Conservation (phyloP, 163 green algal species). For the Scenedesmus sp. region DNA sequence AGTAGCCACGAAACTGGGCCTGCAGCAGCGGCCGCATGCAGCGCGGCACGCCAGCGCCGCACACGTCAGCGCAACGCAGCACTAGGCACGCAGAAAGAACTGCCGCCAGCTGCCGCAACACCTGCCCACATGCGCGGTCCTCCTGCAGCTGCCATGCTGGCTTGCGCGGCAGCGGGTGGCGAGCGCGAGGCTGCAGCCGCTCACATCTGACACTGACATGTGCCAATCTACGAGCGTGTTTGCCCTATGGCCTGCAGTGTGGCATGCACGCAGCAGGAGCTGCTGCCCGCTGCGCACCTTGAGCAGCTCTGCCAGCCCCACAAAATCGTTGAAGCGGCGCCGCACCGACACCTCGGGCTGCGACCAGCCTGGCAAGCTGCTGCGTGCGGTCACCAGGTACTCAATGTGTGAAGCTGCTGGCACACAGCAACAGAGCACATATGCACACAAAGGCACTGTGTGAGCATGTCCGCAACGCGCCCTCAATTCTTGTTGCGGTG, state of each 20-base stretch:
- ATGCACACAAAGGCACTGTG: background rate
- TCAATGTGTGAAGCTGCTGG: constrained; percentile 63
- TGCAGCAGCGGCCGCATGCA: constrained; percentile 6
- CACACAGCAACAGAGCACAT: background rate
- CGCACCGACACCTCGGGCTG: constrained; percentile 61
- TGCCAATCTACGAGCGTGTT: background rate
- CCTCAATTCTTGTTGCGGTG: background rate
- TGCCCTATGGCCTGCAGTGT: no score
- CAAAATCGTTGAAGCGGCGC: constrained; percentile 78
- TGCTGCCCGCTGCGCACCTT: constrained; percentile 57
- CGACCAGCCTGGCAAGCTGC: constrained; percentile 37
- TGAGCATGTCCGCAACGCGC: background rate
- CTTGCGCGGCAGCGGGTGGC: background rate
- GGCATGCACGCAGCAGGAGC: background rate
- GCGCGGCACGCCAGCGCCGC: background rate
- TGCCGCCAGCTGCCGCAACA: no score
- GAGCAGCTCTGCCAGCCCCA: constrained; percentile 70
- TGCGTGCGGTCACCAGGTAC: constrained; percentile 72
- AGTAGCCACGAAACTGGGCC: constrained; percentile 68
- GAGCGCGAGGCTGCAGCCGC: background rate
- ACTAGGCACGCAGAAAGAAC: background rate
- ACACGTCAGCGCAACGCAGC: background rate
- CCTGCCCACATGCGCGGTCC: no score
- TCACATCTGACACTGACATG: background rate
- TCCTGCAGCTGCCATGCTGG: background rate